Percentiles rank a stretch among this genome's conserved stretches.
phyloP scores from a whole-genome alignment of 306 rosid genomes.

The Rosa lucieae region DNA sequence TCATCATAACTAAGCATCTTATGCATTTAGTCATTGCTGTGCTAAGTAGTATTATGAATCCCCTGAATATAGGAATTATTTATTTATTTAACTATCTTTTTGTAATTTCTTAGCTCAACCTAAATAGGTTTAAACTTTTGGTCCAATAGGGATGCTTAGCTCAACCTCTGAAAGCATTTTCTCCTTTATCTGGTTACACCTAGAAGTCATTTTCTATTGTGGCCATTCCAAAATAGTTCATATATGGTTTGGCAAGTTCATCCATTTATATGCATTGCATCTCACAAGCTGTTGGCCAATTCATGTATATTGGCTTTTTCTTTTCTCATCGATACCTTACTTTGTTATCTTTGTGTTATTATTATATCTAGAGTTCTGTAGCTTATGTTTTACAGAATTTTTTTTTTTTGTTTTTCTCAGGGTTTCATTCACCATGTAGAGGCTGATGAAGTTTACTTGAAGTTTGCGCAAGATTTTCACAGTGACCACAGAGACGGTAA shows the following conservation, averaged over 20 bases:
- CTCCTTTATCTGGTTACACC: neutral
- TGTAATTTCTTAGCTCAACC: neutral
- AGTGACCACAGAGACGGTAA: constrained; percentile 43
- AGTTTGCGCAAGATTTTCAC: constrained; percentile 58
- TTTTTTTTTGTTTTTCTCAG: constrained; percentile 36
- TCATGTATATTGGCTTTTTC: neutral
- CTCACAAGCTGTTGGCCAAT: neutral
- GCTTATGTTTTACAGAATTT: constrained; percentile 4
- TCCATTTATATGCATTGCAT: neutral
- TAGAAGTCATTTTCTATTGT: neutral
- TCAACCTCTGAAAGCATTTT: neutral
- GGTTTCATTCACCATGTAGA: constrained; percentile 79
- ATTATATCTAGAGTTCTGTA: constrained; percentile 8
- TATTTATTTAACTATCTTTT: neutral
- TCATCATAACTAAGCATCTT: neutral
- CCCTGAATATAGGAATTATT: neutral
- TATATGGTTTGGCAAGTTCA: neutral
- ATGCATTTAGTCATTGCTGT: constrained; percentile 1
- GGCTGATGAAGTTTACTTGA: constrained; percentile 77
- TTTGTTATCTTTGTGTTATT: neutral
- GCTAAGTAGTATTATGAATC: neutral
- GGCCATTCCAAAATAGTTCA: neutral
- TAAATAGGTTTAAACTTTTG: neutral
- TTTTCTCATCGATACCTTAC: neutral
- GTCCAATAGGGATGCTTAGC: neutral